Evolutionary conservation across 139 green algal genomes (phyloP).

Genomic region (Tetradesmus obliquus): DNA sequence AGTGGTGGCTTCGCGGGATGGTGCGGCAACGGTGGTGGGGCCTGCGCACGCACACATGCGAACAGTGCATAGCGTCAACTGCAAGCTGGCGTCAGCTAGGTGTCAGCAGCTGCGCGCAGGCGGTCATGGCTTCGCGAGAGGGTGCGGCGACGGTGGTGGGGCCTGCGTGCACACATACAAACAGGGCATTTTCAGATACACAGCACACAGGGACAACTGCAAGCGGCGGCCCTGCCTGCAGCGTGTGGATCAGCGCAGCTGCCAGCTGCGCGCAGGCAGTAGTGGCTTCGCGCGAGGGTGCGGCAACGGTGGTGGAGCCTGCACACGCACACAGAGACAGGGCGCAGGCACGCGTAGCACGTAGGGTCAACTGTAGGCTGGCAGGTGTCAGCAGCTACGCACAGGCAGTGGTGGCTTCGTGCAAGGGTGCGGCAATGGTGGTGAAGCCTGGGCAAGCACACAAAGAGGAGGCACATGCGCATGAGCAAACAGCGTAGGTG

Average conservation of each 20-base stretch:
- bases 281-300: slow-evolving; percentile 5
- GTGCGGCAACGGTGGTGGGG: background rate
- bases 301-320: background rate
- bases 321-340: background rate
- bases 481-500: too few species aligned
- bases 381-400: slow-evolving; percentile 3
- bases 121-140: slow-evolving; percentile 13
- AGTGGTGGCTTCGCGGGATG: slow-evolving; percentile 18
- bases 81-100: background rate
- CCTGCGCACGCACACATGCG: background rate
- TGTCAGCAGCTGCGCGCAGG: background rate
- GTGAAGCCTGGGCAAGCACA: too few species aligned
- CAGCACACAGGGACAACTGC: background rate
- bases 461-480: background rate
- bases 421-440: background rate
- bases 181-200: background rate
- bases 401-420: slow-evolving; percentile 2
- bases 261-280: slow-evolving; percentile 23
- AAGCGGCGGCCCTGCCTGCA: background rate
- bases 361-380: background rate
- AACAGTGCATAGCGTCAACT: background rate
- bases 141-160: background rate
- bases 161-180: background rate
- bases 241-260: slow-evolving; percentile 27
- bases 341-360: too few species aligned